Evolutionary conservation across 352 stramenopile species (phyloP), one percentile per base, ranked within the genome.

Genomic region (Globisporangium nodosum): DNA sequence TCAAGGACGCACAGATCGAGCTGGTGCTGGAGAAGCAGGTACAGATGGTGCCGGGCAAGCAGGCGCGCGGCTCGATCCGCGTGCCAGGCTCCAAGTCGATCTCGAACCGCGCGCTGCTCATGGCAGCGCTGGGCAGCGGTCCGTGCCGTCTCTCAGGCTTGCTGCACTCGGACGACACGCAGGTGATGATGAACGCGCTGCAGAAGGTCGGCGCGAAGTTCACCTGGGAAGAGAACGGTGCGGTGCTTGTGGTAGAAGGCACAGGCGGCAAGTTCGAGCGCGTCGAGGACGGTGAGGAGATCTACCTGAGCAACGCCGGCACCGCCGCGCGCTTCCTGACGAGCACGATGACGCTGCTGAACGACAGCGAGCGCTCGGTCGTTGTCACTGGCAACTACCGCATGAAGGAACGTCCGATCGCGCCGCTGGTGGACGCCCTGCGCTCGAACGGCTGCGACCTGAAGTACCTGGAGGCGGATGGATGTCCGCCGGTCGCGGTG

Each of bases 31-130:
- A 93, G 60, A 88, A 87, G 50, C 79, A 89, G 55, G 72, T 88
- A 33, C 62, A 70, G 20, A 77, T 92, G 71, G 66, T 87, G 57
- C 74, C 77, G 16, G 76, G 78, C 0, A 31, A 58, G 4, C 59
- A 61, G 16, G 77, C 81, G 13, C 61, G 74, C n/a, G 84, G 84
- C 30, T 61, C 54, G n/a, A 84, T 93, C 54, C 75, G 79, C 21
- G 83, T 99, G 40, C 96, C 97, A 6, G 96, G 96, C 52, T 98
- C 92, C 54, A 99, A 99, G 74, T 98, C 92, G n/a, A 90, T 99
- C 48, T 98, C 92, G 51, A 99, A 99, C 75, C 90, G 96, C 20
- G 97, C 97, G 58, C 72, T 99, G 43, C 78, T 99, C 24, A 84
- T 99, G 60, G 93, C 96, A 0, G 96, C 96, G 18, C 77, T 99